phyloP scores from a whole-genome alignment of 257 asterid species.

The Fraxinus pennsylvanica region DNA sequence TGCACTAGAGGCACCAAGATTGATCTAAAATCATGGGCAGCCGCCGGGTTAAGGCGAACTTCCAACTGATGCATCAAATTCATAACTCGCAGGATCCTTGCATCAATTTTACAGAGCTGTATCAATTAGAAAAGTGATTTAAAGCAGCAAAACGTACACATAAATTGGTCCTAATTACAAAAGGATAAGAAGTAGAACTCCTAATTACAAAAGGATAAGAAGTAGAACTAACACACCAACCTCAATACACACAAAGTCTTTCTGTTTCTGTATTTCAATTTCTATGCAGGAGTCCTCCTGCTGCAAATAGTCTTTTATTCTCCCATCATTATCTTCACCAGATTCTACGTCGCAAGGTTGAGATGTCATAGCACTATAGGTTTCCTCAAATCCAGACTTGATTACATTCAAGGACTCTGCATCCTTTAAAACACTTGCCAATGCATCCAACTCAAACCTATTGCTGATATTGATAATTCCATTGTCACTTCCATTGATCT shows the following conservation, averaged over 20 bases:
- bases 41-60: slow-evolving; percentile 61
- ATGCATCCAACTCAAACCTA: slow-evolving; percentile 72
- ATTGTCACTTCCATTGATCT: slow-evolving; percentile 62
- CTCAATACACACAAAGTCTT: slow-evolving; percentile 83
- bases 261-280: slow-evolving; percentile 86
- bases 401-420: slow-evolving; percentile 34
- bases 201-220: neutral
- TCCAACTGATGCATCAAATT: slow-evolving; percentile 74
- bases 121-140: slow-evolving; percentile 39
- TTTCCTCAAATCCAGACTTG: neutral
- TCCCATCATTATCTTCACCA: slow-evolving; percentile 40
- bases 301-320: neutral
- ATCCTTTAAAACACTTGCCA: slow-evolving; percentile 80
- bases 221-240: slow-evolving; percentile 42
- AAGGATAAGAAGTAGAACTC: slow-evolving; percentile 17
- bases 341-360: slow-evolving; percentile 34
- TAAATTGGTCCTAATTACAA: neutral
- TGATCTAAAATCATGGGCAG: slow-evolving; percentile 67
- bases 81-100: slow-evolving; percentile 66
- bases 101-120: slow-evolving; percentile 92
- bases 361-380: neutral
- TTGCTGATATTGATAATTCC: slow-evolving; percentile 33
- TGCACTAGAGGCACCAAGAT: slow-evolving; percentile 74
- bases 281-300: slow-evolving; percentile 61
- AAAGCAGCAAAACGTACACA: slow-evolving; percentile 15